Evolutionary conservation across 2,329 filamentous ascomycete species (phyloP), one percentile per base, ranked within the genome.

Genomic region (Malbranchea zuffiana): DNA sequence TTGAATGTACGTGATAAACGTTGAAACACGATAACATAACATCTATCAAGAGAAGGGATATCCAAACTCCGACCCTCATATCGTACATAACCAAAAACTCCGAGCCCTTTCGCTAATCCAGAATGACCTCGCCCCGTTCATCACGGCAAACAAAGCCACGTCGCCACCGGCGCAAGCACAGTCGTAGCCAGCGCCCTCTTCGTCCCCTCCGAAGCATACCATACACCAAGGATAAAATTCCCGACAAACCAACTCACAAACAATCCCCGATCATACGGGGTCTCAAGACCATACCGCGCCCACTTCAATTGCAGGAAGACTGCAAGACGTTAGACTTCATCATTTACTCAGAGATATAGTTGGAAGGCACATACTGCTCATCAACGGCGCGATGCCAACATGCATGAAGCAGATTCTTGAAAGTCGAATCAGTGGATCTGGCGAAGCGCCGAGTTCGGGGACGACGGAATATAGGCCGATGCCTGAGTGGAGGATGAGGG

Each of bases 281-380:
- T 21, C 7, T 32, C 30, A 13, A 32, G 20, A 13, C 30, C 30
- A 21, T 32, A 13, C 18, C 24, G 30, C 18, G 24, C 20, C 30
- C 30, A 32, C 17, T 32, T 32, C 17, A 32, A 21, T 12, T 32
- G 30, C 7, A 32, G 17, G 15, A 32, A 21, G 8, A 32, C 30
- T 32, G 5, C 13, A 18, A n/a, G 21, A 12, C 3, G 12, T 17
- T 19, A 11, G 12, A 21, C 29, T 12, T 32, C 24, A 32, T 8
- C 12, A n/a, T 31, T 10, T 17, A 19, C 6, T 10, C 21, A n/a
- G 10, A 7, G 16, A 20, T 18, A 19, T 5, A 18, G 13, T 31
- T 17, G 15, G 13, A 7, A 17, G 13, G 13, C 12, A 32, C 30
- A 21, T 32, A 32, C 30, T 32, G 11, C n/a, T 21, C 7, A 32